Evolutionary conservation across 2,329 filamentous ascomycete species (phyloP).

Genomic region (Thielaviopsis ethacetica): DNA sequence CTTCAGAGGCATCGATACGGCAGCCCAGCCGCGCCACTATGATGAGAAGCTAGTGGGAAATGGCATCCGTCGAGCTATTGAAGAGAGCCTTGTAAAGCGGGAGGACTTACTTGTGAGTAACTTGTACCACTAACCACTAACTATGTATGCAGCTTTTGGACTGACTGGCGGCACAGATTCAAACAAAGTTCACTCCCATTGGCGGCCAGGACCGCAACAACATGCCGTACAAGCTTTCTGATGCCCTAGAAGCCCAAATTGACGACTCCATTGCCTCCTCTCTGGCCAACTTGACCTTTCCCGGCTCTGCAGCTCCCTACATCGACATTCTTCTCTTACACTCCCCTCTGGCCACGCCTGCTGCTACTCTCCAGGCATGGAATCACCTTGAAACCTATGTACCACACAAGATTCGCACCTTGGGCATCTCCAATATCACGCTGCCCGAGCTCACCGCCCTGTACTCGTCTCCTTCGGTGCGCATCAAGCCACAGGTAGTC

Average conservation of each 20-base stretch:
- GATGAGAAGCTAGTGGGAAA: slow-evolving; percentile 53
- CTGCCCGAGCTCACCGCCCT: slow-evolving; percentile 38
- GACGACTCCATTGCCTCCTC: slow-evolving; percentile 51
- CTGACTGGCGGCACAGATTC: slow-evolving; percentile 32
- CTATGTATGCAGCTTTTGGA: slow-evolving; percentile 5
- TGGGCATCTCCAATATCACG: slow-evolving; percentile 66
- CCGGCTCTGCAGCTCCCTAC: slow-evolving; percentile 24
- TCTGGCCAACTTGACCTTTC: slow-evolving; percentile 41
- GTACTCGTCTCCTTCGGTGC: slow-evolving; percentile 23
- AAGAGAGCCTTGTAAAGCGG: slow-evolving; percentile 21
- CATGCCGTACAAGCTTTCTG: slow-evolving; percentile 45
- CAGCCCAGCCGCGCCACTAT: slow-evolving; percentile 65
- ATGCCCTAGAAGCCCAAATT: slow-evolving; percentile 47
- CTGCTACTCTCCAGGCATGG: slow-evolving; percentile 48
- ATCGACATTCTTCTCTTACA: slow-evolving; percentile 65
- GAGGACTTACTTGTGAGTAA: slow-evolving; percentile 42
- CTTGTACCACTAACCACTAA: slow-evolving; percentile 5
- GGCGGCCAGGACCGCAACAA: slow-evolving; percentile 42
- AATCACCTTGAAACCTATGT: slow-evolving; percentile 48
- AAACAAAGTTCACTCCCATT: slow-evolving; percentile 67
- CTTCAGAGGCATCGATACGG: slow-evolving; percentile 62
- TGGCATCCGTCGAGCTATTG: slow-evolving; percentile 45
- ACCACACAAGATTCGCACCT: slow-evolving; percentile 42
- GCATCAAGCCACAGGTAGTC: slow-evolving; percentile 37
- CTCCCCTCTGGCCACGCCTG: slow-evolving; percentile 30